These are phyloP conservation scores for Cichorium intybus DNA, from an alignment of 140 eudicot genomes.

Conservation along the genomic window DNA sequence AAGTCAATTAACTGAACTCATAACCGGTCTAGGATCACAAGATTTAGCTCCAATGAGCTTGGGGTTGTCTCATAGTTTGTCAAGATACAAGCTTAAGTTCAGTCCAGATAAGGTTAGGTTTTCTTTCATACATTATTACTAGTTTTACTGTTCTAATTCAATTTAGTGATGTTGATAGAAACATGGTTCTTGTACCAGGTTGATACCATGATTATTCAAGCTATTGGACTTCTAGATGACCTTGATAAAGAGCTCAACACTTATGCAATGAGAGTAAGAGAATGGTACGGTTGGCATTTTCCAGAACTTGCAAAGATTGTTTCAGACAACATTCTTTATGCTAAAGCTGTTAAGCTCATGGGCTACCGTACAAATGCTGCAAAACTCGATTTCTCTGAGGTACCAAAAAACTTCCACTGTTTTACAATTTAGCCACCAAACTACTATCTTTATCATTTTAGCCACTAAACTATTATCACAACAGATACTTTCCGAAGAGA, in stretches of 20 bases:
- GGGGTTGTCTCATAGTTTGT: slow-evolving; percentile 83
- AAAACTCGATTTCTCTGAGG: slow-evolving; percentile 94
- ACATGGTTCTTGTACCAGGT: slow-evolving; percentile 43
- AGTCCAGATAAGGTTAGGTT: slow-evolving; percentile 84
- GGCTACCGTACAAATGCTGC: slow-evolving; percentile 90
- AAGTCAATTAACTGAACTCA: slow-evolving; percentile 70
- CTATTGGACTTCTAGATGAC: slow-evolving; percentile 95
- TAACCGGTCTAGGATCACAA: slow-evolving; percentile 68
- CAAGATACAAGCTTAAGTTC: slow-evolving; percentile 86
- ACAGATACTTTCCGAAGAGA: slow-evolving; percentile 76
- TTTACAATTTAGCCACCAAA: not conserved
- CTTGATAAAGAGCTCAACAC: slow-evolving; percentile 97
- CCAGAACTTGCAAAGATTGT: slow-evolving; percentile 95
- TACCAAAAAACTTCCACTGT: not conserved
- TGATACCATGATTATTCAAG: slow-evolving; percentile 97
- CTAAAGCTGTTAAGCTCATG: slow-evolving; percentile 75
- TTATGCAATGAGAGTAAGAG: slow-evolving; percentile 92
- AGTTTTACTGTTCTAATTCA: not conserved
- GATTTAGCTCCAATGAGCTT: slow-evolving; percentile 85
- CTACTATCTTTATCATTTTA: not conserved
- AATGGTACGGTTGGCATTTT: slow-evolving; percentile 99
- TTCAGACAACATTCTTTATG: slow-evolving; percentile 55
- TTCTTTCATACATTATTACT: not conserved
- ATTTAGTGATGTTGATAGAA: too few relatives aligned
- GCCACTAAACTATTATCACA: not conserved